Conservation (phyloP, 257 asterid genomes). For the Nicotiana otophora region DNA sequence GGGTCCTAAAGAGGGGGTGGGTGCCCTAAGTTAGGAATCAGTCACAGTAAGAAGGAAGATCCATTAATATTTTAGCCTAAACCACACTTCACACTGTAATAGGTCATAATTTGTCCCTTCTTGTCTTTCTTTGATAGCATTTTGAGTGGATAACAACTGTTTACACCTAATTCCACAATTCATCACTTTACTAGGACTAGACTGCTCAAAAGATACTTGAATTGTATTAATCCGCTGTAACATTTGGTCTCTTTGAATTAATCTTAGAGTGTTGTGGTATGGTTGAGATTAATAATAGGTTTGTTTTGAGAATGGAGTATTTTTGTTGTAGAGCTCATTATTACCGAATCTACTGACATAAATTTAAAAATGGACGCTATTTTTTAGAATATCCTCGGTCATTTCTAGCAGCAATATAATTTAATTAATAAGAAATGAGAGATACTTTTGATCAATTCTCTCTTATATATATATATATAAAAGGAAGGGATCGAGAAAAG, state of each 20-base stretch:
- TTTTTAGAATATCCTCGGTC: no score
- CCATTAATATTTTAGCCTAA: background rate
- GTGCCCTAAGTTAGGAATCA: slow-evolving; percentile 12
- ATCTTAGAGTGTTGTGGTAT: background rate
- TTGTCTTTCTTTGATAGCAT: background rate
- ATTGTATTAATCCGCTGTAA: background rate
- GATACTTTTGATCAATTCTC: background rate
- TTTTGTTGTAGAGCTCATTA: background rate
- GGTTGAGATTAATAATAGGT: background rate
- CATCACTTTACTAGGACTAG: background rate
- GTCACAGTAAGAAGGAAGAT: background rate
- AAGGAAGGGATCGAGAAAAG: background rate
- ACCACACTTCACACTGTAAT: background rate
- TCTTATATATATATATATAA: background rate
- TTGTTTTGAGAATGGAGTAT: background rate
- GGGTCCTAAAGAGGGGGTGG: background rate
- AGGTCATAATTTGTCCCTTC: slow-evolving; percentile 5
- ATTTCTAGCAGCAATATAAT: no score
- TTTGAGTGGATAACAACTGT: slow-evolving; percentile 10
- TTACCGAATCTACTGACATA: no score
- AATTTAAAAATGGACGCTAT: background rate
- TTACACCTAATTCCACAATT: slow-evolving; percentile 10
- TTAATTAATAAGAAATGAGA: background rate
- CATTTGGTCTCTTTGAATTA: background rate
- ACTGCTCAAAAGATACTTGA: background rate